These are phyloP conservation scores for Phytophthora foliorum DNA, from an alignment of 352 stramenopile genomes.

Conservation along the genomic window DNA sequence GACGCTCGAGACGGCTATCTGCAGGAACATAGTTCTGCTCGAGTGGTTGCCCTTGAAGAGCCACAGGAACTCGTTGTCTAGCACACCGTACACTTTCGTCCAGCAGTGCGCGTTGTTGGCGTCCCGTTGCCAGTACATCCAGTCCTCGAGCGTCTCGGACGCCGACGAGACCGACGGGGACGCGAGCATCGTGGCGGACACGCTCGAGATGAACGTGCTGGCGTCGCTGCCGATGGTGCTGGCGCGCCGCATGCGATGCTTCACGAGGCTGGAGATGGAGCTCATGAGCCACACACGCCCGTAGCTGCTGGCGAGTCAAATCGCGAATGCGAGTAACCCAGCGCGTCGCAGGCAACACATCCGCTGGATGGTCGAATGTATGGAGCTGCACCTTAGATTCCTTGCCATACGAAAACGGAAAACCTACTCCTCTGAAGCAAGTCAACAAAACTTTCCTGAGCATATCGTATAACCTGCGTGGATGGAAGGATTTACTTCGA, in stretches of 20 bases:
- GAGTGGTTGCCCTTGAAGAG: constrained; percentile 79
- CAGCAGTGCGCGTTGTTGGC: constrained; percentile 72
- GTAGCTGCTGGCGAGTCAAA: constrained; percentile 23
- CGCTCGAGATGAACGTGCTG: constrained; percentile 46
- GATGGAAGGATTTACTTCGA: constrained; percentile 2
- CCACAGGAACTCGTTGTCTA: constrained; percentile 86
- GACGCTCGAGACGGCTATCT: constrained; percentile 81
- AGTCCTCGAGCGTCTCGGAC: constrained; percentile 66
- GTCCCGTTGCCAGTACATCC: constrained; percentile 90
- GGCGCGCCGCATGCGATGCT: constrained; percentile 35
- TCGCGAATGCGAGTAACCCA: constrained; percentile 19
- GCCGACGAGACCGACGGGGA: constrained; percentile 39
- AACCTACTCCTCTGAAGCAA: background rate
- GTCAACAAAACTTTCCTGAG: background rate
- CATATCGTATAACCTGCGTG: background rate
- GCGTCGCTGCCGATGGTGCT: constrained; percentile 41
- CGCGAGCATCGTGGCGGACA: constrained; percentile 57
- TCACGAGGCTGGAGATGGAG: constrained; percentile 27
- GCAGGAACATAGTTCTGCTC: constrained; percentile 67
- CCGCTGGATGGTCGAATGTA: background rate
- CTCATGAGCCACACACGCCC: constrained; percentile 7
- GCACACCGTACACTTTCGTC: constrained; percentile 84
- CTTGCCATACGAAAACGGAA: background rate
- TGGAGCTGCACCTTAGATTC: constrained; percentile 12
- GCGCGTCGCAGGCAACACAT: constrained; percentile 19